Evolutionary conservation across 331 rosid genomes (phyloP).

Genomic region (Malus hybrid): DNA sequence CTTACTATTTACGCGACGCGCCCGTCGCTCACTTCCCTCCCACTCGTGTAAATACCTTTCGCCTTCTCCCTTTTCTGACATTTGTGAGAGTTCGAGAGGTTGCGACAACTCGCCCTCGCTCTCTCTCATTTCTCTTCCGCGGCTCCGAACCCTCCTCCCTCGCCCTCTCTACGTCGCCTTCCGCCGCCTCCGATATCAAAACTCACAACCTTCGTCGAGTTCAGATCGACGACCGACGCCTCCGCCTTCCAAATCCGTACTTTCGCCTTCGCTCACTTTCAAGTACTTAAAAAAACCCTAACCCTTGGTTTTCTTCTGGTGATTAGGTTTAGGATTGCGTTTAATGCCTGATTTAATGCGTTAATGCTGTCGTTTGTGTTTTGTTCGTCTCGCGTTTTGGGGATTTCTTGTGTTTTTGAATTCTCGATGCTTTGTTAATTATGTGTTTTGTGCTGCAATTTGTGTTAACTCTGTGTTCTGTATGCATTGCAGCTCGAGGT

Average conservation of each 20-base stretch:
- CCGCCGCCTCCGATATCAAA: background rate
- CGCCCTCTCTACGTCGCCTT: background rate
- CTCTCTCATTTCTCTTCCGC: background rate
- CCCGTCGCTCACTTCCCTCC: background rate
- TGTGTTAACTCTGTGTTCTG: background rate
- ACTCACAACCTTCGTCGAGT: background rate
- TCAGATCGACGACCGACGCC: background rate
- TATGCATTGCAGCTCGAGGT: slow-evolving; percentile 28
- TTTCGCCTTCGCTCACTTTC: background rate
- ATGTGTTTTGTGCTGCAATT: background rate
- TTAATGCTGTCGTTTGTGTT: background rate
- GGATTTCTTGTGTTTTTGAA: background rate
- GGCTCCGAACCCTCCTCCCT: background rate
- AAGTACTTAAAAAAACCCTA: slow-evolving; percentile 5
- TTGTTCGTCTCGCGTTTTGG: background rate
- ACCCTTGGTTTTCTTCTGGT: background rate
- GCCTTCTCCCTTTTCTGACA: background rate
- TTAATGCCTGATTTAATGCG: background rate
- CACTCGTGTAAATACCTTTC: background rate
- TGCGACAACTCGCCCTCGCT: background rate
- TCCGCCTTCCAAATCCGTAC: background rate
- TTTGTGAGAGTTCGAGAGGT: background rate
- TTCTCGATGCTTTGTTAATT: background rate
- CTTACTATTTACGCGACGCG: slow-evolving; percentile 16
- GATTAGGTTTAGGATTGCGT: background rate